Percentiles rank a stretch among this genome's conserved stretches.
Conservation (phyloP, 129 eudicot species). For the Flaveria sonorensis region DNA sequence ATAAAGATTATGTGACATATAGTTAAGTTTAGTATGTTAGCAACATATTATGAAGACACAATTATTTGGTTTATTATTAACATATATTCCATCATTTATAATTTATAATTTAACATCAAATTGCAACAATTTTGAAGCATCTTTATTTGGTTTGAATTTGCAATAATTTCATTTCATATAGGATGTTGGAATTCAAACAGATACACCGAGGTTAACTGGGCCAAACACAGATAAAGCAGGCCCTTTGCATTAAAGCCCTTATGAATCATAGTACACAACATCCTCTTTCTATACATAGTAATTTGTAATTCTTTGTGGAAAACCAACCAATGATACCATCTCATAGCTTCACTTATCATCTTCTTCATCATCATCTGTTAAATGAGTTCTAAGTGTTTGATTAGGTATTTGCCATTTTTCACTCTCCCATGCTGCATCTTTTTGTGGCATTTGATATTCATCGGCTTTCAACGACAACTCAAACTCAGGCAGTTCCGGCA, state of each 20-base stretch:
- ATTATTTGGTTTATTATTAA: too few relatives aligned
- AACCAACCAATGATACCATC: conserved; percentile 14
- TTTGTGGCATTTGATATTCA: conserved; percentile 66
- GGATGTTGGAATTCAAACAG: conserved; percentile 3
- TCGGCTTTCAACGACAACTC: conserved; percentile 78
- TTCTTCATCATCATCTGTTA: conserved; percentile 50
- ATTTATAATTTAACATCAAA: too few relatives aligned
- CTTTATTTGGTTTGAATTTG: background rate
- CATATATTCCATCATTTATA: too few relatives aligned
- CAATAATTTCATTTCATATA: background rate
- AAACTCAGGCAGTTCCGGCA: conserved; percentile 93
- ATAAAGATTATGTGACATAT: too few relatives aligned
- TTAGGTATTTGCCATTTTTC: conserved; percentile 52
- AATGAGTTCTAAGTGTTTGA: conserved; percentile 61
- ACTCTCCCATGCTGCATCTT: conserved; percentile 59
- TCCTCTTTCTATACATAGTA: conserved; percentile 31
- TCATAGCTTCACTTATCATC: conserved; percentile 30
- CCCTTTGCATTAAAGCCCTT: too few relatives aligned
- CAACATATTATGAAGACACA: too few relatives aligned
- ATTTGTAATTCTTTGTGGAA: conserved; percentile 3
- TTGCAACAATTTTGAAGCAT: too few relatives aligned
- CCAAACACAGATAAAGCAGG: background rate
- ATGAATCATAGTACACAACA: conserved; percentile 5
- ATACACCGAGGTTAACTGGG: background rate
- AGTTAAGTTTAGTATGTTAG: too few relatives aligned